Evolutionary conservation across 768 basidiomycete species (phyloP).

Genomic region (Cystofilobasidium macerans): DNA sequence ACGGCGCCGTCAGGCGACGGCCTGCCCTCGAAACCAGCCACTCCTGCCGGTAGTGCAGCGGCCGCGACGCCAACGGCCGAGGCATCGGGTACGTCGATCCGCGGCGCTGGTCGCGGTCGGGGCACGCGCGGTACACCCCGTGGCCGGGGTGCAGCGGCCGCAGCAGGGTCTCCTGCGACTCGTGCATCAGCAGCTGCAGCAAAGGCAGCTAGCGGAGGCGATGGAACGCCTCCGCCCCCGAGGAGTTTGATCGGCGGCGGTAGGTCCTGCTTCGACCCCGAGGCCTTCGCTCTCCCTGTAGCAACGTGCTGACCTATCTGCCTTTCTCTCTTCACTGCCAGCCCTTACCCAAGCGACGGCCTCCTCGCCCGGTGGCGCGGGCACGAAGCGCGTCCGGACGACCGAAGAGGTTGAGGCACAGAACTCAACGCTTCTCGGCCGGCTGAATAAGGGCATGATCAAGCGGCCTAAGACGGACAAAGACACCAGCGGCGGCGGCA

Average conservation of each 20-base stretch:
- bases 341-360: neutral
- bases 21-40: neutral
- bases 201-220: neutral
- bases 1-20: neutral
- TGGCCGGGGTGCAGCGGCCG: neutral
- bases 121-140: neutral
- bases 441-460: neutral
- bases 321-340: neutral
- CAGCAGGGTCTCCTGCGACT: neutral
- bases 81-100: neutral
- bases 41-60: too few relatives aligned
- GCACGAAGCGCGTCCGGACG: neutral
- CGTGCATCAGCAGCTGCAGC: neutral
- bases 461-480: conserved; percentile 4
- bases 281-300: neutral
- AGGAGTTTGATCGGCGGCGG: neutral
- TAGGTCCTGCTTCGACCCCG: neutral
- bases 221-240: neutral
- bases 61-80: too few relatives aligned
- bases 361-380: neutral
- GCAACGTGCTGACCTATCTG: neutral
- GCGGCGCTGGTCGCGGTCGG: neutral
- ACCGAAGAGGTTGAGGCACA: neutral
- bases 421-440: neutral
- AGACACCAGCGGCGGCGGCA: neutral